Evolutionary conservation across 2,329 filamentous ascomycete species (phyloP), one percentile per base, ranked within the genome.

Genomic region (Epichloe bromicola): DNA sequence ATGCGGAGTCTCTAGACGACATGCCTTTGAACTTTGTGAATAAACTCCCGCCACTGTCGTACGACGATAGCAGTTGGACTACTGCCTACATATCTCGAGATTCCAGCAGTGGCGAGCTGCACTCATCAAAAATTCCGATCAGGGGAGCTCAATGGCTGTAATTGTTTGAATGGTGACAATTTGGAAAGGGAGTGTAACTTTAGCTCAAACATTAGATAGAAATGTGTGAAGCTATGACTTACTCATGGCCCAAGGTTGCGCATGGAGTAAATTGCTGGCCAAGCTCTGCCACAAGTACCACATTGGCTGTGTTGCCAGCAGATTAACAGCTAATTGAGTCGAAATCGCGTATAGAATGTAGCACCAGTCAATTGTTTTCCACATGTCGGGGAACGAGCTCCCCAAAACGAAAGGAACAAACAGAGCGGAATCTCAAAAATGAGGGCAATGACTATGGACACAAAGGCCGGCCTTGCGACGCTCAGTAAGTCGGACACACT

Each of bases 211-310:
- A 19, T 19, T 19, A 19, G 19, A 19, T 19, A 19, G 3, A 19
- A 19, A 19, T 19, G 19, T 19, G 19, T 19, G 19, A 19, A 19
- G 19, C 19, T 19, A 3, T 3, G 20, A 4, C 20, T 20, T 20
- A 20, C 20, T 20, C 4, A 20, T 77, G 0, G 83, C 82, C 82
- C 83, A 88, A 0, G 83, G 83, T 3, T 88, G 64, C 0, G 87
- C 82, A 60, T 82, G 87, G 0, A 83, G 62, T 0, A 88, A 46
- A 57, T 87, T 88, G 6, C 82, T 85, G 0, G 68, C 74, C 1
- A 88, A 65, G 3, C 79, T 81, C 61, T 87, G 83, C 52, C 75
- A 79, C 0, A 87, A 68, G 60, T 86, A 88, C 82, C 80, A 87
- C 2, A 68, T 67, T 0, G 83, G 82, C 0, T 73, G 66, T 0